A percentile compares a stretch with the other conserved stretches of the same genome.
Conservation (phyloP, 768 basidiomycete species). For the Erythrobasidium yunnanense region DNA sequence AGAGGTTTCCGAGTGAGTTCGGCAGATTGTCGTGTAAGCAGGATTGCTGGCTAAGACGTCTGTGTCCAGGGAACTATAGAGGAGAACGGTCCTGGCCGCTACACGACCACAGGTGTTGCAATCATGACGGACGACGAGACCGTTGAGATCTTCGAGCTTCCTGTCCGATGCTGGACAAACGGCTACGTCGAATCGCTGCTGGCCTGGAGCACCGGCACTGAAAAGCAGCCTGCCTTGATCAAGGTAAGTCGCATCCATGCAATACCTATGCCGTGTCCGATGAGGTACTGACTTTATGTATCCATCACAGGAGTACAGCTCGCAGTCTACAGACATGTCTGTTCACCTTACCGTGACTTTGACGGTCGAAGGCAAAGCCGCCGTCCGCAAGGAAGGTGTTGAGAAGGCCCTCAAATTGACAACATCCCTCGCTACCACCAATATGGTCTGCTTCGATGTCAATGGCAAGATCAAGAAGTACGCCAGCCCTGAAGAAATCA, state of each 20-base stretch:
- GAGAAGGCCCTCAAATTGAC: constrained; percentile 83
- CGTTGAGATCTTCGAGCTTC: constrained; percentile 86
- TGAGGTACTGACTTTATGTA: too few species aligned
- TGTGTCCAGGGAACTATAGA: constrained; percentile 39
- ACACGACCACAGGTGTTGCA: constrained; percentile 63
- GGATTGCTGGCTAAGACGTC: too few species aligned
- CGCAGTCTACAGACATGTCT: constrained; percentile 84
- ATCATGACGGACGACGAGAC: constrained; percentile 74
- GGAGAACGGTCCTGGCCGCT: constrained; percentile 54
- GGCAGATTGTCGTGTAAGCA: too few species aligned
- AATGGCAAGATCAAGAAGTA: constrained; percentile 95
- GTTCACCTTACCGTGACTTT: constrained; percentile 80
- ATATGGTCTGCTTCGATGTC: constrained; percentile 98
- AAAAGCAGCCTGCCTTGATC: constrained; percentile 67
- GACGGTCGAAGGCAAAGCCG: constrained; percentile 65
- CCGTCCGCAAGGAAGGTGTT: constrained; percentile 80
- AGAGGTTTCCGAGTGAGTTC: constrained; percentile 59
- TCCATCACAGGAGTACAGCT: constrained; percentile 98
- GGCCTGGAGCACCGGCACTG: constrained; percentile 59
- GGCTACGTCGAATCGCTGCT: constrained; percentile 86
- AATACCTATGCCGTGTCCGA: too few species aligned
- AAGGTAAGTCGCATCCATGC: constrained; percentile 49
- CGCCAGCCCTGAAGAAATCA: constrained; percentile 71
- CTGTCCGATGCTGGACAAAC: constrained; percentile 90
- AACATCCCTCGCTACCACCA: constrained; percentile 70